These are phyloP conservation scores for Curvularia lunata DNA, from an alignment of 2,329 filamentous ascomycete genomes.

Conservation along the genomic window DNA sequence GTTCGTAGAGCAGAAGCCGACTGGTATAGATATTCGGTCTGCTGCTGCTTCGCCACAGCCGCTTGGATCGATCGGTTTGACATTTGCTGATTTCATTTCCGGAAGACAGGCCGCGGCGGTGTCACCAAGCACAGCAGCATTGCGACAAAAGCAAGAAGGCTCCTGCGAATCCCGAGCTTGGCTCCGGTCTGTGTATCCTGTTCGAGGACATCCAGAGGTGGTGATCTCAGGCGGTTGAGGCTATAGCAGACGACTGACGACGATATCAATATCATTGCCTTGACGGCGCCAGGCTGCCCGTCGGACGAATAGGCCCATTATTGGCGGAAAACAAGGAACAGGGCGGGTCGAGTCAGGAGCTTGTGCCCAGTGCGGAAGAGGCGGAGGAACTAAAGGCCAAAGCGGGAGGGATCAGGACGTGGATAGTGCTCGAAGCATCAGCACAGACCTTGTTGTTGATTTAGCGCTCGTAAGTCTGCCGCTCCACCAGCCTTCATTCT, in stretches of 20 bases:
- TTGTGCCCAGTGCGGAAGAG: conserved; percentile 19
- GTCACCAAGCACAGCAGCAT: conserved; percentile 21
- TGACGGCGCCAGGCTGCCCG: background rate
- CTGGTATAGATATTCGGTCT: background rate
- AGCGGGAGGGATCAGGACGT: conserved; percentile 22
- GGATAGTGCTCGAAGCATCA: conserved; percentile 13
- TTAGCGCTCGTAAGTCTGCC: conserved; percentile 17
- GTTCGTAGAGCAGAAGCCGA: conserved; percentile 4
- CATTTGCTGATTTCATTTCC: conserved; percentile 8
- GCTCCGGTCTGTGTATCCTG: conserved; percentile 3
- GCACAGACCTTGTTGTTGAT: conserved; percentile 7
- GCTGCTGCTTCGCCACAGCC: conserved; percentile 2
- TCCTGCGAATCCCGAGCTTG: conserved; percentile 8
- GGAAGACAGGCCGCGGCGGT: conserved; percentile 23
- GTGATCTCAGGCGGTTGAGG: background rate
- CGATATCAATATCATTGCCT: background rate
- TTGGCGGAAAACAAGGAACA: conserved; percentile 10
- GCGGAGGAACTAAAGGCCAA: conserved; percentile 26
- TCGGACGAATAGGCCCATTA: background rate
- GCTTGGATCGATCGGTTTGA: conserved; percentile 13
- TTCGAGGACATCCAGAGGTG: background rate
- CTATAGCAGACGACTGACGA: background rate
- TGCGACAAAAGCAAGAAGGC: conserved; percentile 18
- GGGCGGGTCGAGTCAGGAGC: conserved; percentile 9
- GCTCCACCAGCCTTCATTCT: conserved; percentile 31